phyloP scores from a whole-genome alignment of 371 early-diverging fungal genomes.

The Sporodiniella umbellata region DNA sequence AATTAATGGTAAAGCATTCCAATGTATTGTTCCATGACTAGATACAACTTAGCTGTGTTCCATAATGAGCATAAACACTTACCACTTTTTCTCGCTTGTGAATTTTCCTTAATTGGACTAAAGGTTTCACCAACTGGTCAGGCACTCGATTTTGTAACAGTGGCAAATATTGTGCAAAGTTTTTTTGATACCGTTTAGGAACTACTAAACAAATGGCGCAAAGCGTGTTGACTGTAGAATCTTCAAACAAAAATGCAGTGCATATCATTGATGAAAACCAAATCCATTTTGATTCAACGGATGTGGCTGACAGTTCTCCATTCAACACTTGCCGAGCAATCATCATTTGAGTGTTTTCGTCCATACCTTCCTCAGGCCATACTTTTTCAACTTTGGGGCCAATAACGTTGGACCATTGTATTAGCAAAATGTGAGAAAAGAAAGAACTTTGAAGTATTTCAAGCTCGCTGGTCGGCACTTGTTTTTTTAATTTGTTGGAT shows the following conservation, averaged over 20 bases:
- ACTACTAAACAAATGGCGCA: conserved; percentile 54
- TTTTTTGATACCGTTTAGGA: conserved; percentile 49
- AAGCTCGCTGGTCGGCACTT: neutral
- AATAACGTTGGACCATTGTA: conserved; percentile 62
- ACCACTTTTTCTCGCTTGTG: conserved; percentile 21
- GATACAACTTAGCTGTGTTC: neutral
- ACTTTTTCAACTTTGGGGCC: conserved; percentile 61
- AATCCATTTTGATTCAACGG: conserved; percentile 57
- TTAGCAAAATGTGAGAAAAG: conserved; percentile 52
- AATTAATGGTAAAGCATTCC: conserved; percentile 44
- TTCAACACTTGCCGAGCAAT: conserved; percentile 60
- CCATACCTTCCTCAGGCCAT: conserved; percentile 30
- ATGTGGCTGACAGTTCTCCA: conserved; percentile 50
- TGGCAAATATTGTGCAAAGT: conserved; percentile 52
- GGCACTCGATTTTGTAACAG: conserved; percentile 53
- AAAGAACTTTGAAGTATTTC: conserved; percentile 54
- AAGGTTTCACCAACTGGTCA: conserved; percentile 40
- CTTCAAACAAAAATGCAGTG: conserved; percentile 40
- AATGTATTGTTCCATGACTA: conserved; percentile 44
- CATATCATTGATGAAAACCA: conserved; percentile 43
- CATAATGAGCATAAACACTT: conserved; percentile 1
- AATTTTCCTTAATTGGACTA: conserved; percentile 28
- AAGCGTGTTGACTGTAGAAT: conserved; percentile 18
- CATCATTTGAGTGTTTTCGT: conserved; percentile 28
- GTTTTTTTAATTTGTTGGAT: neutral